Percentiles rank a stretch among this genome's conserved stretches.
Evolutionary conservation across 1,139 yeast genomes (phyloP).

Genomic region (Suhomyces bolitotheri): DNA sequence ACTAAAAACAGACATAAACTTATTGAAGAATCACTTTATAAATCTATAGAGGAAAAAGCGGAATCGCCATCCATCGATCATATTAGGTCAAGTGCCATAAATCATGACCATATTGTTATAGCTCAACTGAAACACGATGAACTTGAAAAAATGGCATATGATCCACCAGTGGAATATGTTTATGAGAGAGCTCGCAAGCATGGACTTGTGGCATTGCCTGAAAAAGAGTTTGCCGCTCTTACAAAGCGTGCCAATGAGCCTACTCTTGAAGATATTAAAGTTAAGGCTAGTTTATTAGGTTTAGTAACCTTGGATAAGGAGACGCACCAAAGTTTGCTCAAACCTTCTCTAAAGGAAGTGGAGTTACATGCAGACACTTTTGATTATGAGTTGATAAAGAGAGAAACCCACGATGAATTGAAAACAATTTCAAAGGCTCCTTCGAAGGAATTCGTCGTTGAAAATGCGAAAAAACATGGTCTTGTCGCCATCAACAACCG

Average conservation of each 20-base stretch:
- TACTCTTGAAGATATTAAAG: constrained; percentile 23
- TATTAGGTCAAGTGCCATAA: constrained; percentile 14
- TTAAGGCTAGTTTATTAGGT: constrained; percentile 20
- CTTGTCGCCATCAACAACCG: constrained; percentile 15
- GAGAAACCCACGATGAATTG: constrained; percentile 8
- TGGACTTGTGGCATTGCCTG: constrained; percentile 19
- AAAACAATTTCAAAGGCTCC: constrained; percentile 10
- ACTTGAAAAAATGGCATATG: constrained; percentile 16
- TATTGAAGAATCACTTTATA: constrained; percentile 21
- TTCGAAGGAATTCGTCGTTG: constrained; percentile 16
- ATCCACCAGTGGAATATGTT: constrained; percentile 31
- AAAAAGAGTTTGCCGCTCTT: constrained; percentile 11
- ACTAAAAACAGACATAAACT: constrained; percentile 20
- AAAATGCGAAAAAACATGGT: constrained; percentile 20
- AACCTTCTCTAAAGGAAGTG: constrained; percentile 14
- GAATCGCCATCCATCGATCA: constrained; percentile 18
- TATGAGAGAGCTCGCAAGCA: constrained; percentile 15
- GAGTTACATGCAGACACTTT: constrained; percentile 10
- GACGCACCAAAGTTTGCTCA: constrained; percentile 11
- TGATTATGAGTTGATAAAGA: constrained; percentile 13
- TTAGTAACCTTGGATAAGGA: constrained; percentile 10
- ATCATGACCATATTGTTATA: constrained; percentile 4
- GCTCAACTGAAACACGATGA: constrained; percentile 10
- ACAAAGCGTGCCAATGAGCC: constrained; percentile 25
- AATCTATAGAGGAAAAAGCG: constrained; percentile 12